Evolutionary conservation across 352 stramenopile genomes (phyloP), one percentile per base, ranked within the genome.

Genomic region (Blastocystis sp.): DNA sequence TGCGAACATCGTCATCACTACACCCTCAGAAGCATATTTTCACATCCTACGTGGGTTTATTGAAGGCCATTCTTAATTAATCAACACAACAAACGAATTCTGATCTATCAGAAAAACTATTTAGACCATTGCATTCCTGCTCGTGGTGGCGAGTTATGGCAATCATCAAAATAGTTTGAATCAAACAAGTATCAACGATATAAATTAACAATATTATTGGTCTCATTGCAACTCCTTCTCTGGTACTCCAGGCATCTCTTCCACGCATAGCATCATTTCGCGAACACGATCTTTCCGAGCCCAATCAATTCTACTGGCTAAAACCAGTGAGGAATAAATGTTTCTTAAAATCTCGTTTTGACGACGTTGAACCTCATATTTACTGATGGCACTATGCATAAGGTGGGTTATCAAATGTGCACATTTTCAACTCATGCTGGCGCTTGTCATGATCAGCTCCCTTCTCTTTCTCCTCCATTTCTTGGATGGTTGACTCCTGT

Each of bases 1-100:
- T 80, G 70, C 70, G 70, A 41, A 80, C 70, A 63, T 80, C 70
- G 50, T 80, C 70, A n/a, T 80, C 70, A 80, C 70, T 80, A 80
- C 54, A 45, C 70, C 13, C 2, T 62, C 11, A 23, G 26, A 34
- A 62, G 41, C 37, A 20, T 26, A 20, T 50, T 11, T 34, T 64
- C 9, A 63, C 23, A 45, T 43, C 70, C n/a, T 80, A 80, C 70
- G 70, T 80, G 45, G 70, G 70, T 47, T 80, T 80, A 63, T 62
- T 80, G 55, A 80, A 80, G 45, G 70, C 70, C 70, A 80, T 80
- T 80, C 37, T n/a, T 64, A 64, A 62, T 80, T 47, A 80, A 64
- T 62, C 45, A 23, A 45, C 70, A 80, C 70, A 80, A 80, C 70
- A 80, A 80, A 80, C 37, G 50, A 80, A 80, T 80, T 54, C 9